Conservation (phyloP, 139 green algal species). For the Raphidocelis subcapitata region DNA sequence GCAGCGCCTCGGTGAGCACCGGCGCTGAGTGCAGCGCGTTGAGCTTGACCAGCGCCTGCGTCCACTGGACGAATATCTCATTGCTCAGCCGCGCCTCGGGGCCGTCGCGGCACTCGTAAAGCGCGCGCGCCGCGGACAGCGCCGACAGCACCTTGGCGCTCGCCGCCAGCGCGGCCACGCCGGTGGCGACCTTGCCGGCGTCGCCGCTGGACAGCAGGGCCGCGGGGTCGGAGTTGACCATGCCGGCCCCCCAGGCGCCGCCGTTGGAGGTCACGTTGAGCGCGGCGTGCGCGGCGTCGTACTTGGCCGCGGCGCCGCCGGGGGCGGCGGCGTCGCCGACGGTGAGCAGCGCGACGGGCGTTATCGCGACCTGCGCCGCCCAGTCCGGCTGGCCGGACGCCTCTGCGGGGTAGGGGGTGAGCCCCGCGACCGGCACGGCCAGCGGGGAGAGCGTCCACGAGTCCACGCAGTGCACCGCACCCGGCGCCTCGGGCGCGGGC, state of each 20-base stretch:
- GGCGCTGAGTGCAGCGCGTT: no score
- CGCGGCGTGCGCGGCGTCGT: background rate
- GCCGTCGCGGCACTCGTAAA: conserved; percentile 15
- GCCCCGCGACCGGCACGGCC: conserved; percentile 7
- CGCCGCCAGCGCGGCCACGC: background rate
- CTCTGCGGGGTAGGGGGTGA: conserved; percentile 13
- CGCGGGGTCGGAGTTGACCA: conserved; percentile 22
- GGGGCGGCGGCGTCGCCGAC: background rate
- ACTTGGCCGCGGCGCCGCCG: background rate
- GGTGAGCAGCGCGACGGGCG: conserved; percentile 14
- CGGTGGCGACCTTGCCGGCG: background rate
- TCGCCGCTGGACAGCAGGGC: conserved; percentile 6
- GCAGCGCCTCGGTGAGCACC: no score
- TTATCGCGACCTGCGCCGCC: conserved; percentile 1
- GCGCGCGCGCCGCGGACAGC: conserved; percentile 11
- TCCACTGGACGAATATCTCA: conserved; percentile 3
- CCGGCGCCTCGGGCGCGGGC: background rate
- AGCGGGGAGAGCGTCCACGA: conserved; percentile 3
- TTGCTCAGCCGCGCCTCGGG: conserved; percentile 1
- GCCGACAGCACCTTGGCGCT: background rate
- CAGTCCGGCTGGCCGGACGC: background rate
- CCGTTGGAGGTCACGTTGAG: background rate
- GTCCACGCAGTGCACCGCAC: conserved; percentile 12
- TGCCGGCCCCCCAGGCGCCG: conserved; percentile 15
- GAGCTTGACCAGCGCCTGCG: no score